phyloP scores from a whole-genome alignment of 371 early-diverging fungal species.

The Basidiobolus heterosporus region DNA sequence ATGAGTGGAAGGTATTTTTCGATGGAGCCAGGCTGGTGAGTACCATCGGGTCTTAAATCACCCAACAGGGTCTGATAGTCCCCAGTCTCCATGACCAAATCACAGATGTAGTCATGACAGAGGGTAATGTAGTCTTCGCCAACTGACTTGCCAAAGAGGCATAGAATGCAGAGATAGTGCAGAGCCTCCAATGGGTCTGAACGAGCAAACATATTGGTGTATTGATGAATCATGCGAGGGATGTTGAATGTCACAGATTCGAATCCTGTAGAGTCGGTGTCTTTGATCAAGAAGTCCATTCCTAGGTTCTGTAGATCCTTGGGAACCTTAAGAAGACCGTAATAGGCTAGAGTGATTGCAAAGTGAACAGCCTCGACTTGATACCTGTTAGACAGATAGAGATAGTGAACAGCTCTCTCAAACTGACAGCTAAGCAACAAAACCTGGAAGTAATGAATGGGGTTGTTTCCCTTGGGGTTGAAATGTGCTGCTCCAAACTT shows the following conservation, averaged over 20 bases:
- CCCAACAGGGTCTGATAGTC: slow-evolving; percentile 41
- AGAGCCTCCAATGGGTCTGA: slow-evolving; percentile 36
- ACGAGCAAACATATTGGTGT: slow-evolving; percentile 24
- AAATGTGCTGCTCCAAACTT: slow-evolving; percentile 52
- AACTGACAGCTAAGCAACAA: slow-evolving; percentile 73
- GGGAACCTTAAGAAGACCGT: slow-evolving; percentile 32
- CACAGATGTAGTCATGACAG: slow-evolving; percentile 22
- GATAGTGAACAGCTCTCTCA: slow-evolving; percentile 63
- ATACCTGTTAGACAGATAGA: slow-evolving; percentile 34
- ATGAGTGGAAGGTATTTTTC: slow-evolving; percentile 42
- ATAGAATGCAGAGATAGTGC: slow-evolving; percentile 43
- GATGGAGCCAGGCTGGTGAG: slow-evolving; percentile 32
- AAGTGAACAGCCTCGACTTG: slow-evolving; percentile 78
- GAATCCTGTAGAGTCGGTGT: slow-evolving; percentile 8
- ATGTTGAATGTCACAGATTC: slow-evolving; percentile 34
- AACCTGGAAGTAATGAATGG: slow-evolving; percentile 63
- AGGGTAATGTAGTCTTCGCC: slow-evolving; percentile 17
- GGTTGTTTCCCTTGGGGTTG: slow-evolving; percentile 44
- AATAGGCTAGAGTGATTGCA: slow-evolving; percentile 62
- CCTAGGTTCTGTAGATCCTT: slow-evolving; percentile 5
- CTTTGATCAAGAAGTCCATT: slow-evolving; percentile 9
- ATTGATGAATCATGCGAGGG: slow-evolving; percentile 35
- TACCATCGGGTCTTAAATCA: slow-evolving; percentile 21
- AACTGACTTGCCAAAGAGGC: slow-evolving; percentile 15
- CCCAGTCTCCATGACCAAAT: slow-evolving; percentile 21